Conservation (phyloP, 176 grass and related monocot species). For the Musa itinerans region DNA sequence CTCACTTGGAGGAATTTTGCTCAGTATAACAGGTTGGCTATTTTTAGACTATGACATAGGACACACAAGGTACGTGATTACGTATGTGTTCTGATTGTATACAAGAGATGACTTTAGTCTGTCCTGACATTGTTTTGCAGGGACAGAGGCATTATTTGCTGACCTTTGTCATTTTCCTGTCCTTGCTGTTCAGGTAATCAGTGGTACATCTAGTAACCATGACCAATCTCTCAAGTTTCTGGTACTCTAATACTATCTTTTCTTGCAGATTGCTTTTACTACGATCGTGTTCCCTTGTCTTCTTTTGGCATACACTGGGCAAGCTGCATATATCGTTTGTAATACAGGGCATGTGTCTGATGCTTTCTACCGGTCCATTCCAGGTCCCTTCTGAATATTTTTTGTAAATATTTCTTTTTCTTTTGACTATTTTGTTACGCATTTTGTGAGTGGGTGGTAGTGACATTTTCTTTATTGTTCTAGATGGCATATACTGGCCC, state of each 20-base stretch:
- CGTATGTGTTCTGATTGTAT: not conserved
- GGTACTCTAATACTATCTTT: conserved; percentile 3
- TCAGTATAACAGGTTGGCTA: conserved; percentile 65
- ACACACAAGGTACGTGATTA: not conserved
- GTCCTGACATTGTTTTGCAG: conserved; percentile 31
- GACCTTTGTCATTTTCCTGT: conserved; percentile 88
- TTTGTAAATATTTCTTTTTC: not conserved
- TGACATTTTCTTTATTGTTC: not conserved
- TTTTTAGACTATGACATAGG: not conserved
- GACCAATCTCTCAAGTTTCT: not conserved
- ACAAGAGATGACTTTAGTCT: conserved; percentile 21
- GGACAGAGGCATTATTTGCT: conserved; percentile 89
- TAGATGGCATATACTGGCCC: conserved; percentile 74
- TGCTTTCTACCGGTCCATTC: conserved; percentile 74
- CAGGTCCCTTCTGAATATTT: conserved; percentile 25
- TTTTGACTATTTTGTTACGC: not conserved
- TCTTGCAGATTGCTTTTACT: conserved; percentile 17
- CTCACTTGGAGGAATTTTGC: conserved; percentile 86
- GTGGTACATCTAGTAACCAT: conserved; percentile 1
- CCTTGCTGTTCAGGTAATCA: conserved; percentile 57
- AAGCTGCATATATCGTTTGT: conserved; percentile 64
- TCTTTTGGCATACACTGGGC: conserved; percentile 77
- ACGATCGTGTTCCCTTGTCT: conserved; percentile 69
- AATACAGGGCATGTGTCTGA: conserved; percentile 50
- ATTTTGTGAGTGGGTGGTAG: no score